phyloP scores from a whole-genome alignment of 2,329 filamentous ascomycete genomes.

The Cytospora piceicola region DNA sequence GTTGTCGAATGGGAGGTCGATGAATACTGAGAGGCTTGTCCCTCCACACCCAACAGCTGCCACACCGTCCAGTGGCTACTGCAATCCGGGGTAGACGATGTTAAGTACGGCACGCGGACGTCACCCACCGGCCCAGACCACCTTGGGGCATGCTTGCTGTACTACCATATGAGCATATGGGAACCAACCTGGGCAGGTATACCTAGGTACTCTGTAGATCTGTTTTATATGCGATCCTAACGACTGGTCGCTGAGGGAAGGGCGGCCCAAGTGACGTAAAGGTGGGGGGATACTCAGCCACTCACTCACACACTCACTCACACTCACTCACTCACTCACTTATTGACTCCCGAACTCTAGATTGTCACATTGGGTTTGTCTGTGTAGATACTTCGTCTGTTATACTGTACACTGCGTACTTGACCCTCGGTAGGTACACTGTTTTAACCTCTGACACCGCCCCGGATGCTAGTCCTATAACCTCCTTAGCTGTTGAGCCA shows the following conservation, averaged over 20 bases:
- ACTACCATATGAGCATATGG: too few species aligned
- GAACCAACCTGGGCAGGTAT: not conserved
- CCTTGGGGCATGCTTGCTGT: too few species aligned
- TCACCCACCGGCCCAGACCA: not conserved
- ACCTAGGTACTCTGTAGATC: not conserved
- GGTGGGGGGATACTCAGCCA: conserved; percentile 3
- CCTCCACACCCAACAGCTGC: conserved; percentile 5
- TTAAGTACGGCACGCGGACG: not conserved
- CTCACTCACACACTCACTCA: not conserved
- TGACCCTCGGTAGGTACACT: not conserved
- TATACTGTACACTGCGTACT: too few species aligned
- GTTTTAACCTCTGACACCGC: not conserved
- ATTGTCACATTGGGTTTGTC: too few species aligned
- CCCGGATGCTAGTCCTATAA: not conserved
- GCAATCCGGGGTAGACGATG: not conserved
- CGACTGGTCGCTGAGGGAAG: not conserved
- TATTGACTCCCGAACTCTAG: too few species aligned
- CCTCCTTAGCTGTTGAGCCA: not conserved
- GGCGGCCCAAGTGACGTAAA: conserved; percentile 18
- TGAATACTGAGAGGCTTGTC: not conserved
- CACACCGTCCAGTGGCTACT: not conserved
- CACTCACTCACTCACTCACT: too few species aligned
- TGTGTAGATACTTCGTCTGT: too few species aligned
- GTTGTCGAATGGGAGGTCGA: not conserved
- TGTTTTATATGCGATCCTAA: not conserved